Evolutionary conservation across 106 monocot species (phyloP).

Genomic region (Narthecium ossifragum): DNA sequence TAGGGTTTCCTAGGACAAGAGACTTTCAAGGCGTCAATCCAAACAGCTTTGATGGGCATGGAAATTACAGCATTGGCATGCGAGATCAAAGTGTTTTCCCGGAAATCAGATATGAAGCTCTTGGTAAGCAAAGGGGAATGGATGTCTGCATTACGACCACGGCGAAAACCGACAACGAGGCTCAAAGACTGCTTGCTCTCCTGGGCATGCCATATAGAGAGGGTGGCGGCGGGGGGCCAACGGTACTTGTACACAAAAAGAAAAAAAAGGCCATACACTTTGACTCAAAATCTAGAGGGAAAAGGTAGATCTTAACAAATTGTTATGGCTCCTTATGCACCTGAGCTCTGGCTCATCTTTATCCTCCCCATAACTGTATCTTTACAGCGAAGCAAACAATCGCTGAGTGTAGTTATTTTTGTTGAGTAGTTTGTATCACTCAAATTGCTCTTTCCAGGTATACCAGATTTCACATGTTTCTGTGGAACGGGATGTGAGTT

Average conservation of each 20-base stretch:
- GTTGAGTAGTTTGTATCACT: too few species aligned
- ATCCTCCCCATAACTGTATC: too few species aligned
- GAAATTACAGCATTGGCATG: conserved; percentile 87
- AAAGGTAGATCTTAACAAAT: conserved; percentile 34
- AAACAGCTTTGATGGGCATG: conserved; percentile 87
- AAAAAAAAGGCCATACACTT: conserved; percentile 51
- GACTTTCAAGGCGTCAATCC: conserved; percentile 93
- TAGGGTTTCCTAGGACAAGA: conserved; percentile 72
- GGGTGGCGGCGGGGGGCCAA: conserved; percentile 28
- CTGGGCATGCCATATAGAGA: conserved; percentile 89
- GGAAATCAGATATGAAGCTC: conserved; percentile 77
- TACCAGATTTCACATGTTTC: too few species aligned
- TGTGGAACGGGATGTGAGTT: too few species aligned
- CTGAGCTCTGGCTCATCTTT: too few species aligned
- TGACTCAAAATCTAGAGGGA: conserved; percentile 35
- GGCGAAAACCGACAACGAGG: conserved; percentile 76
- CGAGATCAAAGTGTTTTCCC: conserved; percentile 89
- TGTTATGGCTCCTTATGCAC: too few species aligned
- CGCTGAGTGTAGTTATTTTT: too few species aligned
- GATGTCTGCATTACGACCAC: conserved; percentile 85
- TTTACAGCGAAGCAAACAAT: too few species aligned
- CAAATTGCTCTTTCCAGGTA: too few species aligned
- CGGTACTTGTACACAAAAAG: conserved; percentile 44
- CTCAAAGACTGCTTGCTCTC: conserved; percentile 61
- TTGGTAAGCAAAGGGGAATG: conserved; percentile 84